Evolutionary conservation across 345 rosid genomes (phyloP).

Genomic region (Geranium rotundifolium): DNA sequence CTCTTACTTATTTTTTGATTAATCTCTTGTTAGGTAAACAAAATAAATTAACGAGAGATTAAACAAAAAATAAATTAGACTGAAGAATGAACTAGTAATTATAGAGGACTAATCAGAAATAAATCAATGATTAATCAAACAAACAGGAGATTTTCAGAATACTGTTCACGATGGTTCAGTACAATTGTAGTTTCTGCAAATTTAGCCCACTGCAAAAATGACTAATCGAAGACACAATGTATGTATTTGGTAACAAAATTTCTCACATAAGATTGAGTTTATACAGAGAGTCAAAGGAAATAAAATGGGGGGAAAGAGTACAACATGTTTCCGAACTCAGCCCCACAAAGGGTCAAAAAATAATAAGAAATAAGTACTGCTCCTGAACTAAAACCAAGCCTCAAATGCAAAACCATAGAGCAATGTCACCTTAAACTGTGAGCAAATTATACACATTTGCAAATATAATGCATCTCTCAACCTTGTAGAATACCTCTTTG

Average conservation of each 20-base stretch:
- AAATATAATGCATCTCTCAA: not conserved
- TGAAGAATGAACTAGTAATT: too few relatives aligned
- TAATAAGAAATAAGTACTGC: not conserved
- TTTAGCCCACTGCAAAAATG: too few relatives aligned
- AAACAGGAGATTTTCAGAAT: too few relatives aligned
- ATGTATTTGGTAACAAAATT: conserved; percentile 31
- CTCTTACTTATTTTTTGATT: too few relatives aligned
- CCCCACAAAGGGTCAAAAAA: conserved; percentile 4
- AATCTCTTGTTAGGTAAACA: too few relatives aligned
- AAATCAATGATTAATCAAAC: too few relatives aligned
- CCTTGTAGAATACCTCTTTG: not conserved
- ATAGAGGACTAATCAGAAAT: too few relatives aligned
- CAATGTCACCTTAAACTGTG: not conserved
- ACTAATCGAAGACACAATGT: not conserved
- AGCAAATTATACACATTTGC: not conserved
- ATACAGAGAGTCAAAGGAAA: not conserved
- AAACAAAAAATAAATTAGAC: too few relatives aligned
- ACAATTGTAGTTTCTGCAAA: too few relatives aligned
- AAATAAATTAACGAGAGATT: too few relatives aligned
- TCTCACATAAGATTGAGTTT: conserved; percentile 33
- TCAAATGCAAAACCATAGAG: not conserved
- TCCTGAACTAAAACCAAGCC: not conserved
- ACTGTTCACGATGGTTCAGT: too few relatives aligned
- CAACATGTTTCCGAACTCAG: conserved; percentile 28
- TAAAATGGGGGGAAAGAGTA: conserved; percentile 18